Percentiles rank a stretch among this genome's conserved stretches.
Conservation (phyloP, 75 land plant genomes). For the Picea sitchensis region DNA sequence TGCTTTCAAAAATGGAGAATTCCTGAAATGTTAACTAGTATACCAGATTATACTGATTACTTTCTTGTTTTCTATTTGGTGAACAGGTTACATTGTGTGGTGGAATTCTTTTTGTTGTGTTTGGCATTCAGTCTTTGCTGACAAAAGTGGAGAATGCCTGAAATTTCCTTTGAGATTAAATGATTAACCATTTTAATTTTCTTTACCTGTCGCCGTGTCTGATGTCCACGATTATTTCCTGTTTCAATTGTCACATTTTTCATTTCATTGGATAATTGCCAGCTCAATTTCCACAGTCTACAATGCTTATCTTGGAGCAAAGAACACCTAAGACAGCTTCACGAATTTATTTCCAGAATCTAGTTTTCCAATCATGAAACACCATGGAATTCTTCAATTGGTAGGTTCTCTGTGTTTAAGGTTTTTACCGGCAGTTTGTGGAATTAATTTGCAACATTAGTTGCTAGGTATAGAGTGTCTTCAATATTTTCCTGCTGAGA, state of each 20-base stretch:
- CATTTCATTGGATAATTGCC: background rate
- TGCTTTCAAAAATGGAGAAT: too few species aligned
- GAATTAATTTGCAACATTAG: background rate
- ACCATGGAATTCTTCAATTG: background rate
- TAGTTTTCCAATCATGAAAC: background rate
- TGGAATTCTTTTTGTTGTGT: conserved; percentile 64
- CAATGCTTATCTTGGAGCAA: background rate
- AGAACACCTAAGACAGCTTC: background rate
- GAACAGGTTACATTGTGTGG: conserved; percentile 21
- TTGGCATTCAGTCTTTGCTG: conserved; percentile 41
- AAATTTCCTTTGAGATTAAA: background rate
- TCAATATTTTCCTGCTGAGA: background rate
- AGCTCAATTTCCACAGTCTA: background rate
- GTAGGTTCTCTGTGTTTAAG: too few species aligned
- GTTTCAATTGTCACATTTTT: background rate
- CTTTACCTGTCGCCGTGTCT: background rate
- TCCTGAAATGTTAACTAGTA: too few species aligned
- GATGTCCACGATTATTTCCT: background rate
- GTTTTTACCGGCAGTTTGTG: background rate
- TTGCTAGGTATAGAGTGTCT: background rate
- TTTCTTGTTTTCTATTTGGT: too few species aligned
- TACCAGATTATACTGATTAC: too few species aligned
- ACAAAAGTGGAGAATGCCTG: conserved; percentile 14
- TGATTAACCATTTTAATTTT: background rate
- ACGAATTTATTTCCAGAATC: background rate